Base-by-base conservation (phyloP, 257 asterid genomes). In the Cynanchum wilfordii region DNA sequence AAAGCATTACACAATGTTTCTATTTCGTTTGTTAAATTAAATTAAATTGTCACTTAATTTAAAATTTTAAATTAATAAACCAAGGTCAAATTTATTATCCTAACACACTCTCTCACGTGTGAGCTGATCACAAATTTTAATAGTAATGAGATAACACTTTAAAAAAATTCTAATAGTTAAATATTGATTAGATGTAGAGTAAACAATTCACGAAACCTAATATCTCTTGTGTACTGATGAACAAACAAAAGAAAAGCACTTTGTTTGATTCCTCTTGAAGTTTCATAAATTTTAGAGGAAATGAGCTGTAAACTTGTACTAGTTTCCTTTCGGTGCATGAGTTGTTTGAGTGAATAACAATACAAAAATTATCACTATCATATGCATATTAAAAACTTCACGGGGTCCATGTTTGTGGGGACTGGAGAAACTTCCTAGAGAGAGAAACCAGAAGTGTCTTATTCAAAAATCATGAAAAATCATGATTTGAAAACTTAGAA, bases 401-500 rank as follows among this genome's bases (percentile, higher is more conserved):
- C 4, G 49, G 25, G 69, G 68, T 33, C 68, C 20, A 3, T 36
- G 29, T 10, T 4, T 20, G 27, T 1, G 50, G 69, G 69, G 69
- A 29, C 50, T 58, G 59, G 22, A 7, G 65, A 73, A 73, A 10
- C 20, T 63, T 50, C 64, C 64, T n/a, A 29, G 40, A 54, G 27
- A 30, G 10, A 42, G 11, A 42, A 1, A 42, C 10, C 0, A 8
- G 47, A 16, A 10, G 10, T 10, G 64, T 58, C 38, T 8, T 10
- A 22, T 7, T 52, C 29, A 75, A 59, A n/a, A 75, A 65, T 75
- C 75, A 60, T 65, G 27, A 24, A 33, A 33, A 40, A 40, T 42
- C 47, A 42, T 42, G 47, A 1, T 47, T 19, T 25, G 69, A 50
- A 17, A 64, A 70, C 64, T 72, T 65, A 65, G 3, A 51, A 30